A percentile compares a stretch with the other conserved stretches of the same genome.
These are phyloP conservation scores for Fraxinus americana DNA, from an alignment of 257 asterid genomes.

Conservation along the genomic window DNA sequence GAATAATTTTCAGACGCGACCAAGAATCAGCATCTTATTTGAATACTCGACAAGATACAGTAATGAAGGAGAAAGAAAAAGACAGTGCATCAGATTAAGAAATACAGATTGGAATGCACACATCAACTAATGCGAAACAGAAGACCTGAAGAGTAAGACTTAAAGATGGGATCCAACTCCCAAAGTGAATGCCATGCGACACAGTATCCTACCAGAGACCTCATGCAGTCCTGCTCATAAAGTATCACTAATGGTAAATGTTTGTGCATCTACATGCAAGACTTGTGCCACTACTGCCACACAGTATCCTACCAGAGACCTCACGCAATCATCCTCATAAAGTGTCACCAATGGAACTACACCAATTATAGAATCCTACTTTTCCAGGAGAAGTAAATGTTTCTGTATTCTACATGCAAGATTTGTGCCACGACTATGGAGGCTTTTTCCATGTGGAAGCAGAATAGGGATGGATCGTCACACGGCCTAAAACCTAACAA, in stretches of 20 bases:
- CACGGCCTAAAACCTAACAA: not conserved
- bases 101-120: too few species aligned
- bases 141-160: too few species aligned
- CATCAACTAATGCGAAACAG: too few species aligned
- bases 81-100: too few species aligned
- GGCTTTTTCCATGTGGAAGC: not conserved
- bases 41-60: not conserved
- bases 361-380: not conserved
- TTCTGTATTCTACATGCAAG: not conserved
- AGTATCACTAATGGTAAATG: not conserved
- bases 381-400: not conserved
- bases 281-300: not conserved
- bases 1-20: conserved; percentile 18
- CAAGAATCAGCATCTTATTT: not conserved
- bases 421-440: not conserved
- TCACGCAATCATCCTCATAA: not conserved
- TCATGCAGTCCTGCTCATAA: not conserved
- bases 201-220: not conserved
- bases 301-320: not conserved
- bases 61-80: not conserved
- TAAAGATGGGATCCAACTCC: not conserved
- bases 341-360: not conserved
- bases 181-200: not conserved
- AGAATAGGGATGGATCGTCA: not conserved
- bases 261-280: not conserved